Evolutionary conservation across 208 protist genomes (phyloP), one percentile per base, ranked within the genome.

Genomic region (Acanthamoeba lugdunensis): DNA sequence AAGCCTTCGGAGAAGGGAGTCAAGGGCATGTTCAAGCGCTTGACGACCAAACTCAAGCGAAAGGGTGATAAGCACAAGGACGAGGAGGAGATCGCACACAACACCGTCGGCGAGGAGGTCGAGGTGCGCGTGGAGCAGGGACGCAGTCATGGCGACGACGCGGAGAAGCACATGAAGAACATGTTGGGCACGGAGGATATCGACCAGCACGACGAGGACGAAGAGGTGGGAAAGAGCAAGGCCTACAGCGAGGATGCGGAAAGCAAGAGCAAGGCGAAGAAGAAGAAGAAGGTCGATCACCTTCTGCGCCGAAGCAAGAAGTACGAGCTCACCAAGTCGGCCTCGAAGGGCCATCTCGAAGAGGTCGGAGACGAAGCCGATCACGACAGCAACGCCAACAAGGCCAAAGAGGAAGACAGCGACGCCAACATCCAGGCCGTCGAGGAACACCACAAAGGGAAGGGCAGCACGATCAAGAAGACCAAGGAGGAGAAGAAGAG

Each of bases 281-380:
- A 41, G 16, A 87, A 63, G 79, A 87, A 63, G 2, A 87, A 87
- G 48, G 50, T 54, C 11, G 50, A 87, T 1, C 79, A 87, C 50
- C 79, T 87, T 1, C 25, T 87, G 79, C 41, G 25, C n/a, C 79
- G 79, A 0, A 87, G 50, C 79, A 63, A 25, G 79, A 87, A 87
- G 48, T 87, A 87, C 79, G 73, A 45, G 21, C 73, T 81, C 52
- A 87, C 79, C 79, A 87, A 54, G n/a, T 54, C 79, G 11, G 79
- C 41, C 2, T 63, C 79, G 28, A 61, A 50, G 28, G 50, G 79
- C 1, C 7, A 63, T 14, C 45, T 87, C 50, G 25, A 81, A 0
- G 77, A 7, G 45, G 23, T 5, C 21, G n/a, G 61, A 18, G 37
- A 6, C 79, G 50, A 41, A 9, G 75, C 8, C 50, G 79, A 87